Evolutionary conservation across 352 stramenopile species (phyloP), one percentile per base, ranked within the genome.

Genomic region (Pythium vanterpoolii): DNA sequence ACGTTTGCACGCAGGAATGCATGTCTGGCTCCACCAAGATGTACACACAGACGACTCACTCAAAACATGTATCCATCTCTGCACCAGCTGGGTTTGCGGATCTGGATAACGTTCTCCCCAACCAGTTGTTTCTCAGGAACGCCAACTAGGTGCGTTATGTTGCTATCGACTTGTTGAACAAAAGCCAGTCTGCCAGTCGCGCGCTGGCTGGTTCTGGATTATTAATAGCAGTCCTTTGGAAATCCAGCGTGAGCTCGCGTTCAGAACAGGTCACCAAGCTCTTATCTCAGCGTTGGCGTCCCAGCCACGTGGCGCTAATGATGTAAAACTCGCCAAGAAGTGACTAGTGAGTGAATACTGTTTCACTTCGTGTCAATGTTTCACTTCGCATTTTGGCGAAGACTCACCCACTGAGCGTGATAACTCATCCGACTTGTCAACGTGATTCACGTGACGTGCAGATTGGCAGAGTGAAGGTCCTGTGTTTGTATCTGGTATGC

Each of bases 1-100:
- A 31, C 45, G 28, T 51, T 51, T 27, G 44, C 26, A 23, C 18
- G 24, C 43, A 34, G 43, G 14, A 27, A 40, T 18, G 9, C 18
- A 26, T 30, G 24, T 60, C 54, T 33, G 43, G 54, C 54, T 62
- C 54, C 54, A 62, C 54, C 54, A 62, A 62, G 54, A 62, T 62
- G 54, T 62, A 28, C 27, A 28, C 11, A n/a, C n/a, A n/a, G n/a
- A n/a, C n/a, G n/a, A n/a, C n/a, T n/a, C 10, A 26, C 18, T 43
- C 50, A 28, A 38, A 53, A 27, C 6, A 7, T 57, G 50, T 57
- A 47, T 48, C 50, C 36, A 57, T 57, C 5, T 53, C 42, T 10
- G 44, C 3, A 16, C 9, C 40, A 60, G 52, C 39, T 52, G 40
- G 26, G 33, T 24, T 31, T 7, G 19, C 9, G 38, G 38, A 59